Conservation (phyloP, 495 filamentous ascomycete species). For the Lophiostoma macrostomum region DNA sequence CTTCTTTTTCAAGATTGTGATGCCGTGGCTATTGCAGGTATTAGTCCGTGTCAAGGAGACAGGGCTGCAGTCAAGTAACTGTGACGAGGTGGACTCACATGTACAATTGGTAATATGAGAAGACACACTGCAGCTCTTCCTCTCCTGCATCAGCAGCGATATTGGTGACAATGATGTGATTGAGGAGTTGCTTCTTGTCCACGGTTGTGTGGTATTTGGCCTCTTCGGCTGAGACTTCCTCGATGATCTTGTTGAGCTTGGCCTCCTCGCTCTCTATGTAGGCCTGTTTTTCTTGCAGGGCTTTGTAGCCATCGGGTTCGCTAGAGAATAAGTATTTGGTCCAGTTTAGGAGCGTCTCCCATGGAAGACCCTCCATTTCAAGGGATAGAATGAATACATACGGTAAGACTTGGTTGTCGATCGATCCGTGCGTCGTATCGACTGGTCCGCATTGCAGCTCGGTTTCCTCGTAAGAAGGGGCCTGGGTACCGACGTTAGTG, state of each 20-base stretch:
- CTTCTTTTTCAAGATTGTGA: too few relatives aligned
- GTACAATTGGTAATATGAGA: not conserved
- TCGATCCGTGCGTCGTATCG: too few relatives aligned
- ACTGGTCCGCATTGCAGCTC: too few relatives aligned
- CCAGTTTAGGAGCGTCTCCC: not conserved
- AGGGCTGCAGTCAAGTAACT: too few relatives aligned
- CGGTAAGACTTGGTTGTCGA: not conserved
- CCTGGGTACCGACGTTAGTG: too few relatives aligned
- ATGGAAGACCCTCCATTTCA: not conserved
- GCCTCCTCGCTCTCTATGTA: not conserved
- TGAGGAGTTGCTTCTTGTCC: not conserved
- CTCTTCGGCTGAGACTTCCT: slow-evolving; percentile 4
- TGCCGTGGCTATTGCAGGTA: too few relatives aligned
- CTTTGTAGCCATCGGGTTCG: slow-evolving; percentile 1
- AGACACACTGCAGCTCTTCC: not conserved
- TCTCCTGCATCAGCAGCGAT: slow-evolving; percentile 18
- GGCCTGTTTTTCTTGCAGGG: not conserved
- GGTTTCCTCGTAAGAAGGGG: too few relatives aligned
- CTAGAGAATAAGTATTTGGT: slow-evolving; percentile 5
- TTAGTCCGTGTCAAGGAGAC: too few relatives aligned
- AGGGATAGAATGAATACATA: not conserved
- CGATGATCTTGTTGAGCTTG: not conserved
- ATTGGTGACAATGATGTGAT: slow-evolving; percentile 6
- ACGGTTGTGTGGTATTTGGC: not conserved
- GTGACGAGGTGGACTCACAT: slow-evolving; percentile 2